Conservation (phyloP, 1,284 basidiomycete genomes). For the Leucoagaricus sp. region DNA sequence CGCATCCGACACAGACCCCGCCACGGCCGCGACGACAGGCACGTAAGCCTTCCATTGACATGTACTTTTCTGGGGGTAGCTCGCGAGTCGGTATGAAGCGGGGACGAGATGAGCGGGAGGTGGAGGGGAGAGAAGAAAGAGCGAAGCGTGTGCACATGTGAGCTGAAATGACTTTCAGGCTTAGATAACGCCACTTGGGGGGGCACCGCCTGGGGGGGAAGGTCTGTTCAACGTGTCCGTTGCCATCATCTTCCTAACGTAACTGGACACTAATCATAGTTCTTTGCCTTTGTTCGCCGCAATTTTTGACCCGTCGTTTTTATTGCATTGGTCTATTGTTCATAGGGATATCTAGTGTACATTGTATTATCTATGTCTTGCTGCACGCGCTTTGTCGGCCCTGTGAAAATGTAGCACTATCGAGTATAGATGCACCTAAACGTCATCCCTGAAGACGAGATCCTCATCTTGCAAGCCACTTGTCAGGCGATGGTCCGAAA, state of each 20-base stretch:
- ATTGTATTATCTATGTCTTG: background rate
- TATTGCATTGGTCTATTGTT: background rate
- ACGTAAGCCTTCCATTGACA: constrained; percentile 40
- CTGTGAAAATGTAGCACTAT: background rate
- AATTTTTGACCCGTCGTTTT: background rate
- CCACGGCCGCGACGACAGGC: constrained; percentile 16
- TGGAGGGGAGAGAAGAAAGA: constrained; percentile 6
- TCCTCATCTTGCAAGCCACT: too few relatives aligned
- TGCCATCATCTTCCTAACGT: background rate
- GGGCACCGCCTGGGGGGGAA: background rate
- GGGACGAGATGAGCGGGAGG: constrained; percentile 4
- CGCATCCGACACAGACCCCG: background rate
- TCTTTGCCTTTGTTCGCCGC: background rate
- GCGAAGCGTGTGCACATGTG: constrained; percentile 9
- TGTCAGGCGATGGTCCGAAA: too few relatives aligned
- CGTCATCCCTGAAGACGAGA: background rate
- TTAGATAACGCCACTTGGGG: background rate
- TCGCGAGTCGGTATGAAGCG: constrained; percentile 1
- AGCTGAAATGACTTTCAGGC: background rate
- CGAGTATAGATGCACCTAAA: background rate
- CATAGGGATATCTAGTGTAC: background rate
- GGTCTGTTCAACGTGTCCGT: background rate
- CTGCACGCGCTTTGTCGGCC: background rate
- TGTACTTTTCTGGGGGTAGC: constrained; percentile 33
- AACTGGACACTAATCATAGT: background rate